phyloP scores from a whole-genome alignment of 805 yeast genomes.

The Priceomyces castillae region DNA sequence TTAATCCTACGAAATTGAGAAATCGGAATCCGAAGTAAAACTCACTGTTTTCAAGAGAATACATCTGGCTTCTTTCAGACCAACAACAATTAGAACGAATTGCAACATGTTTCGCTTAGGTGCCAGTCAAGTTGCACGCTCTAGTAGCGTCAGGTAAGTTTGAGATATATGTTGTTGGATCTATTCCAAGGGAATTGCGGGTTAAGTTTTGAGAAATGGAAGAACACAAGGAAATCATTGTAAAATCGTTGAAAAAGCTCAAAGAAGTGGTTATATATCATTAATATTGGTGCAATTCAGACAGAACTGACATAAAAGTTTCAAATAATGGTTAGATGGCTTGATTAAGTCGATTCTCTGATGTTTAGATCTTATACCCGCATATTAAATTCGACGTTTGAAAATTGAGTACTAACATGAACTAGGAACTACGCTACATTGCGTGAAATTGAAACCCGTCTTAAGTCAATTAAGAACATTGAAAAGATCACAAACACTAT shows the following conservation, averaged over 20 bases:
- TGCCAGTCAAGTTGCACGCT: conserved; percentile 50
- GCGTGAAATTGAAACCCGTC: conserved; percentile 97
- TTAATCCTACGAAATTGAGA: conserved; percentile 11
- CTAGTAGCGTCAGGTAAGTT: conserved; percentile 52
- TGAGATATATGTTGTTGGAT: background rate
- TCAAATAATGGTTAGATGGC: too few species aligned
- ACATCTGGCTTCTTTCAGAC: conserved; percentile 3
- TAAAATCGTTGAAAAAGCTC: too few species aligned
- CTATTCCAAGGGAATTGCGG: background rate
- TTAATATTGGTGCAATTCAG: too few species aligned
- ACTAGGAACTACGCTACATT: conserved; percentile 92
- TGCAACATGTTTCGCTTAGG: conserved; percentile 53
- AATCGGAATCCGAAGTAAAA: conserved; percentile 8
- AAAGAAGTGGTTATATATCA: too few species aligned
- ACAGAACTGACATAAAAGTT: too few species aligned
- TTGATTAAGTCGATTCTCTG: background rate
- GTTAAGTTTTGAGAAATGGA: background rate
- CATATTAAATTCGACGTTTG: too few species aligned
- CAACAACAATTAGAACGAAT: conserved; percentile 3
- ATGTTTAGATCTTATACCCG: background rate
- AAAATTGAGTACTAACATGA: conserved; percentile 22
- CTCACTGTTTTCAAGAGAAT: background rate
- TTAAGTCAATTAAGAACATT: conserved; percentile 96
- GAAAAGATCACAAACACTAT: conserved; percentile 99
- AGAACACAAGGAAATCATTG: background rate